Conservation (phyloP, 148 eudicot species). For the Silene conica region DNA sequence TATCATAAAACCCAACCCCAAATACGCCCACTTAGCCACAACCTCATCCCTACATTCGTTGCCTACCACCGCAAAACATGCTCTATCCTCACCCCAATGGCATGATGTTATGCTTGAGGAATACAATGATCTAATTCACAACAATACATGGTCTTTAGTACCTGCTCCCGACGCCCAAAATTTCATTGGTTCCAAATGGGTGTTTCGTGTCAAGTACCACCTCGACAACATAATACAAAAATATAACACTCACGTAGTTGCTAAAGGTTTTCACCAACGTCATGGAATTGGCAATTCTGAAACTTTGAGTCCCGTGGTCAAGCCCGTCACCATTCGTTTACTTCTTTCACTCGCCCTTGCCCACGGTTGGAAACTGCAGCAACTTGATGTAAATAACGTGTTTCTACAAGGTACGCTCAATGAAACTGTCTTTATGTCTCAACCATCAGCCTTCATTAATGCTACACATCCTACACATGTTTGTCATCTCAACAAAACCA, state of each 20-base stretch:
- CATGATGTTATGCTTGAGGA: not conserved
- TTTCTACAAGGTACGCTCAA: too few species aligned
- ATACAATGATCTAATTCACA: too few species aligned
- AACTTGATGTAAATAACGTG: not conserved
- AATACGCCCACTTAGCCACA: not conserved
- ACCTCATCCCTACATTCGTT: not conserved
- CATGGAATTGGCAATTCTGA: not conserved
- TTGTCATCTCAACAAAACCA: not conserved
- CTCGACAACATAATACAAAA: not conserved
- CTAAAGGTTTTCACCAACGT: not conserved
- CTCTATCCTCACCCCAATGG: not conserved
- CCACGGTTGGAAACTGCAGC: not conserved
- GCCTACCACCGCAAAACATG: too few species aligned
- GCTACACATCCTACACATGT: not conserved
- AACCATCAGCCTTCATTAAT: not conserved
- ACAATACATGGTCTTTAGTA: not conserved
- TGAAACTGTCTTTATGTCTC: not conserved
- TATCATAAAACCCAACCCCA: not conserved
- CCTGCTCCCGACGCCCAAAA: not conserved
- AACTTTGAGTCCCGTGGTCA: not conserved
- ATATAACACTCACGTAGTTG: not conserved
- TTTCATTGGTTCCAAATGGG: not conserved
- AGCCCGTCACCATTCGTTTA: not conserved
- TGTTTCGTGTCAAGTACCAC: too few species aligned
- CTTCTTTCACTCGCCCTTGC: not conserved